phyloP scores from a whole-genome alignment of 1,284 basidiomycete species.

The Boletellus deceptivus region DNA sequence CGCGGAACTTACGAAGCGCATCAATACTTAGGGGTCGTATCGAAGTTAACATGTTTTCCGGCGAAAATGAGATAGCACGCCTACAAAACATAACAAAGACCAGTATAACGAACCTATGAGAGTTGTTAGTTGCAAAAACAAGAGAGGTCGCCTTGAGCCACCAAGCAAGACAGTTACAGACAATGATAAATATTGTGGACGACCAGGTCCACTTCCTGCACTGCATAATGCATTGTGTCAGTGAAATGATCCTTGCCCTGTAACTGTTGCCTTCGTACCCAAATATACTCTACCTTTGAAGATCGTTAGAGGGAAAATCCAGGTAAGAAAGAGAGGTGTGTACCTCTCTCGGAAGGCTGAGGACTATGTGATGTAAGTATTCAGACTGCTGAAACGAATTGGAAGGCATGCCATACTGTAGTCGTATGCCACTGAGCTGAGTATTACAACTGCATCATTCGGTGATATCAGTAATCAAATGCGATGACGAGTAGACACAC shows the following conservation, averaged over 20 bases:
- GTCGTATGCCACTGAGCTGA: not conserved
- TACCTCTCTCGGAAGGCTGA: not conserved
- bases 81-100: not conserved
- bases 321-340: not conserved
- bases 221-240: not conserved
- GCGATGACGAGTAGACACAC: not conserved
- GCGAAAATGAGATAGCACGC: not conserved
- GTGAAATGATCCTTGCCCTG: not conserved
- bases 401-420: not conserved
- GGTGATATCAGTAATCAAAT: not conserved
- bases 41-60: no score
- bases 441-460: not conserved
- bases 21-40: no score
- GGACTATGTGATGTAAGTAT: not conserved
- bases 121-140: not conserved
- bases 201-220: not conserved
- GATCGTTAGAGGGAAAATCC: not conserved
- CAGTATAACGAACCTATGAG: not conserved
- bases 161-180: not conserved
- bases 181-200: not conserved
- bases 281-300: not conserved
- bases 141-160: not conserved
- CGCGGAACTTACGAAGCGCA: no score
- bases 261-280: not conserved
- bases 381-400: not conserved